Evolutionary conservation across 176 grass and related monocot species (phyloP), one percentile per base, ranked within the genome.

Genomic region (Triticum urartu): DNA sequence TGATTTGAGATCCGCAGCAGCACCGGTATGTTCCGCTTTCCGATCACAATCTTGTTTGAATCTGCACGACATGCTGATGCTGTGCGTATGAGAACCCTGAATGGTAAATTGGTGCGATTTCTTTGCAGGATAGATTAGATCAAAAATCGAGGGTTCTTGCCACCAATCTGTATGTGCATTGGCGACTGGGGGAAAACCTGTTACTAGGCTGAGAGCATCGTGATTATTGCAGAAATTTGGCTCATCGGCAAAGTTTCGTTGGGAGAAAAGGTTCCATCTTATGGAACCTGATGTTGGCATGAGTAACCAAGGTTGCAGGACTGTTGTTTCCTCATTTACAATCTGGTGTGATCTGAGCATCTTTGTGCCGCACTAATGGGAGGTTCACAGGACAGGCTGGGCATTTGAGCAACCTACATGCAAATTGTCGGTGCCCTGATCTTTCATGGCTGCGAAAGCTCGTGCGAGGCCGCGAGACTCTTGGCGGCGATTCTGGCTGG

Each of bases 401-500:
- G 52, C 42, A 64, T 81, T 56, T 61, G 75, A 72, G 64, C 81
- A 71, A 85, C 20, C 86, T 91, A 82, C 82, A 85, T 88, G 90
- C 71, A 71, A 78, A 60, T 78, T 64, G n/a, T 40, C 38, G 72
- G 77, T 64, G 64, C 43, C 12, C 63, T 91, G 50, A 82, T 80
- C 62, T 70, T 85, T 18, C 54, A 91, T 91, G 90, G 90, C 86
- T 56, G 77, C 11, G 32, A 81, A 85, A 64, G 64, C 78, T 85
- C 54, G 78, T 85, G 82, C 25, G 43, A 82, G 54, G 64, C 62
- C 77, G 52, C 63, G 62, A 33, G 72, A 88, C 62, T 81, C 63
- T 77, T 88, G 56, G 64, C 78, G 78, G 82, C 82, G 45, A 35
- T 91, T 91, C 71, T 91, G 90, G 90, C 48, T 72, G 52, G 86